Base-by-base conservation (phyloP, 768 basidiomycete species). In the Dendrothele bispora region DNA sequence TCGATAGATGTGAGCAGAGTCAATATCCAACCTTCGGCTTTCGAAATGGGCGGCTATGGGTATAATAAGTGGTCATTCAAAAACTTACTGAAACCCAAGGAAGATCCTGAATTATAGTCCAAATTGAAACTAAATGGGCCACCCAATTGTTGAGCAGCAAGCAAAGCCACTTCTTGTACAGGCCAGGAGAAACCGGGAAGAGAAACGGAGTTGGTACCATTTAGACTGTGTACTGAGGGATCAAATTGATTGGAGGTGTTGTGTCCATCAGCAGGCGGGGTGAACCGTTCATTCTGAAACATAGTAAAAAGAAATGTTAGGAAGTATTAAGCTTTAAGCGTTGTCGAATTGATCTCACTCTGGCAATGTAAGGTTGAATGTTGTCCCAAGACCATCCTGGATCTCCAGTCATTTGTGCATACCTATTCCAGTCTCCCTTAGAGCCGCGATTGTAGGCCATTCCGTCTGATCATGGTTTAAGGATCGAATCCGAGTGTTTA, bases 21-120 rank as follows among this genome's bases (percentile, higher is more conserved):
- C 4, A 22, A 22, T n/a, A 11, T 22, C 21, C n/a, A 40, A 17
- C 14, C 14, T 22, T 17, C 22, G n/a, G 27, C 15, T 43, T 15
- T 43, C 15, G 5, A 15, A n/a, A 28, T n/a, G n/a, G n/a, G n/a
- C n/a, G n/a, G n/a, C n/a, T n/a, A n/a, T n/a, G n/a, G n/a, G n/a
- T n/a, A n/a, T n/a, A n/a, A n/a, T n/a, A n/a, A n/a, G n/a, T n/a
- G n/a, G 20, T 3, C 11, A 20, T 21, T 8, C 5, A 38, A 24
- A 6, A 25, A 10, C 66, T 42, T 28, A 74, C 75, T 68, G 30
- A 75, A 41, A 4, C 77, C 77, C 5, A 75, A 45, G 0, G 67
- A 65, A 8, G 54, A 59, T 12, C 78, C 77, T 20, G 67, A 65
- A 50, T 77, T 75, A 47, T 62, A 61, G 53, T 78, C 78, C 12